Evolutionary conservation across 306 rosid species (phyloP), one percentile per base, ranked within the genome.

Genomic region (Rosa persica): DNA sequence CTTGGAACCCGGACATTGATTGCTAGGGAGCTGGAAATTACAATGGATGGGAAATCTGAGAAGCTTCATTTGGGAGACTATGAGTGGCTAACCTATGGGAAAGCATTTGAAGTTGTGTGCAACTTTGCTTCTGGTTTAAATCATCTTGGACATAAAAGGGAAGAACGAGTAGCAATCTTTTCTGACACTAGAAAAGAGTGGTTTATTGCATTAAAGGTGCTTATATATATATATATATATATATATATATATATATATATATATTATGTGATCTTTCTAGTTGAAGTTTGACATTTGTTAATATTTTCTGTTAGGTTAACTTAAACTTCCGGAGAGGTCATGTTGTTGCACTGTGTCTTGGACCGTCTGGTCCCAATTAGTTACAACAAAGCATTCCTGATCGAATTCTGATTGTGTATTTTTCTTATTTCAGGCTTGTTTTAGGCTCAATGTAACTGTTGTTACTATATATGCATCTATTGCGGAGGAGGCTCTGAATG

Each of bases 171-270:
- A 1, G 97, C 98, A 22, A 92, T 95, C 81, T 95, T 87, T 76
- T 95, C 97, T 70, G 97, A 95, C 46, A 95, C 97, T 3, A 85
- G 97, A 80, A 92, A 88, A 48, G 93, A 91, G 61, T 95, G 98
- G 98, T 88, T 95, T 72, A 80, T 95, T 76, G 95, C 98, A 46
- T 81, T 95, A 64, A 97, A 95, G 98, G 98, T 95, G 62, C n/a
- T n/a, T n/a, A n/a, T n/a, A n/a, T n/a, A n/a, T n/a, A n/a, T n/a
- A n/a, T n/a, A n/a, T n/a, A n/a, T n/a, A n/a, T n/a, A n/a, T n/a
- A n/a, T n/a, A n/a, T n/a, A n/a, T n/a, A n/a, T n/a, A n/a, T n/a
- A n/a, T n/a, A n/a, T n/a, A n/a, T n/a, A n/a, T n/a, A n/a, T n/a
- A n/a, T 66, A 54, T 76, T 74, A 54, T 62, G n/a, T n/a, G n/a